phyloP scores from a whole-genome alignment of 2,329 filamentous ascomycete species.

The Xylariaceae sp. region DNA sequence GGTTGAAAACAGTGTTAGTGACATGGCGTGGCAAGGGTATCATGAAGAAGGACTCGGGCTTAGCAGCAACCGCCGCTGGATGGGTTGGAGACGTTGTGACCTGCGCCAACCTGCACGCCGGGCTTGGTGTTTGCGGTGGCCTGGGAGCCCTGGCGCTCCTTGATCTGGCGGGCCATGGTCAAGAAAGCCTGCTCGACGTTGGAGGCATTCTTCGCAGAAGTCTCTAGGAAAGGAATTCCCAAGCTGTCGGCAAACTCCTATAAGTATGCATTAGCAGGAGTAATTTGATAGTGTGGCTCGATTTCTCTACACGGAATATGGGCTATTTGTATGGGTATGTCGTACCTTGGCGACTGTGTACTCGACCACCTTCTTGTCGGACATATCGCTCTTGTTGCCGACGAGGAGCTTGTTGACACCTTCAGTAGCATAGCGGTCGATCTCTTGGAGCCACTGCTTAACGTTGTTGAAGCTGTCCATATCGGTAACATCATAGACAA shows the following conservation, averaged over 20 bases:
- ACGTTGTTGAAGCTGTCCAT: slow-evolving; percentile 99
- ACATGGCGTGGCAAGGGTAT: slow-evolving; percentile 27
- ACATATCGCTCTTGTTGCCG: slow-evolving; percentile 99
- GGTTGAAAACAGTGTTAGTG: slow-evolving; percentile 24
- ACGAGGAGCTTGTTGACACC: slow-evolving; percentile 99
- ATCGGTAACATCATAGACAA: slow-evolving; percentile 99
- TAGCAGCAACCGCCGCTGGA: slow-evolving; percentile 90
- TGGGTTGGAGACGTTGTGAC: slow-evolving; percentile 85
- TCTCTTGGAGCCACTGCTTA: slow-evolving; percentile 99
- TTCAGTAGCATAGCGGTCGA: slow-evolving; percentile 97
- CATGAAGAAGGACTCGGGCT: slow-evolving; percentile 29
- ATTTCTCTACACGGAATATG: background rate
- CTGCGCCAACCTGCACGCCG: slow-evolving; percentile 90
- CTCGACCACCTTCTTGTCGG: slow-evolving; percentile 99
- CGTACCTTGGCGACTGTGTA: slow-evolving; percentile 97
- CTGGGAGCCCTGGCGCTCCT: slow-evolving; percentile 98
- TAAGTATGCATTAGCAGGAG: slow-evolving; percentile 17
- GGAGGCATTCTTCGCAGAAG: slow-evolving; percentile 97
- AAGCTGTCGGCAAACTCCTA: slow-evolving; percentile 99
- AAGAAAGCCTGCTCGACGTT: slow-evolving; percentile 99
- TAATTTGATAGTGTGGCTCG: background rate
- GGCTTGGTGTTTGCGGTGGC: slow-evolving; percentile 97
- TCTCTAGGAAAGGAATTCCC: slow-evolving; percentile 98
- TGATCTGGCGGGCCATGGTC: slow-evolving; percentile 99
- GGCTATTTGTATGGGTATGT: slow-evolving; percentile 1